Base-by-base conservation (phyloP, 192 early-diverging fungal species). In the Kickxella alabastrina region DNA sequence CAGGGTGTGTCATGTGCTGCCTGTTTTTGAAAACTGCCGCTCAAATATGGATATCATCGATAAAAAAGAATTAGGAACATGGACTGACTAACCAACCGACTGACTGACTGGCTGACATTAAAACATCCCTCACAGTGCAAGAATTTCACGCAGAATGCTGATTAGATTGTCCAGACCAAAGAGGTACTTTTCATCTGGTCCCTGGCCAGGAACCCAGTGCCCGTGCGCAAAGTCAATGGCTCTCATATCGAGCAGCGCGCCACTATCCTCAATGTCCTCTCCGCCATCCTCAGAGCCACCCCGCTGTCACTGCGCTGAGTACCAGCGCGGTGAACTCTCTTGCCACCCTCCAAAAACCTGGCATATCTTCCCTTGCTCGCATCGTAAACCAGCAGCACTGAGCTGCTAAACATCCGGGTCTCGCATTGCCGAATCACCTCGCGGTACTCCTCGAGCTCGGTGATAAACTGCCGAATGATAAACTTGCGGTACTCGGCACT, bases 181-280 rank as follows among this genome's bases (percentile, higher is more conserved):
- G 14, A 93, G 43, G 28, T 83, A 81, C 14, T 81, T 79, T 21
- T 81, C 81, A 68, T 95, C 91, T 9, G 63, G 79, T 2, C 86
- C 86, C 39, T 67, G 52, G 19, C 78, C 78, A 21, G 80, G 65
- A 8, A 55, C 54, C 69, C 89, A 92, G 34, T 77, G 68, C 12
- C 90, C 86, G 67, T 92, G 92, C 3, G 85, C 90, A 87, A 95
- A 95, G 63, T 97, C 94, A 54, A 97, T 94, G 10, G 90, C 39
- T 22, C 81, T 80, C 45, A 90, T 59, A 50, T 89, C 83, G 1
- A 82, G 72, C 41, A 87, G 50, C 63, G 13, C 60, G 31, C 12
- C 31, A 32, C 6, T 32, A 32, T 6, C 31, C 31, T 32, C 6
- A 6, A 12, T 32, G 31, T 32, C 31, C 31, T 32, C n/a, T n/a